Conservation (phyloP, 176 grass and related monocot genomes). For the Dendrocalamus sinicus region DNA sequence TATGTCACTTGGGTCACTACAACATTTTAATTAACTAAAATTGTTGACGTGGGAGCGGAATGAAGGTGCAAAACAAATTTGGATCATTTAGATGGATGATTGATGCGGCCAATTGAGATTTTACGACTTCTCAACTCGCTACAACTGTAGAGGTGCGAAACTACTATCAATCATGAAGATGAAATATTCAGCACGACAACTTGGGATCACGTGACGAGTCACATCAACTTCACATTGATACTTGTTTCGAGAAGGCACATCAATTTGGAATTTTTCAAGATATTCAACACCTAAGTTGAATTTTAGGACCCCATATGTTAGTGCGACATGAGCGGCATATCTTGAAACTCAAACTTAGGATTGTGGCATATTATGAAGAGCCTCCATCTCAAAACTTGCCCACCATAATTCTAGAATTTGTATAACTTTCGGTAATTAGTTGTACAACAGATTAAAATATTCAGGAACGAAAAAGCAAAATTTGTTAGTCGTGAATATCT, state of each 20-base stretch:
- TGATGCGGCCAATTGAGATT: background rate
- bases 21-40: background rate
- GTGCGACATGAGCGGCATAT: too few species aligned
- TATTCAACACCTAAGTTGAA: too few species aligned
- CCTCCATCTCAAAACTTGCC: background rate
- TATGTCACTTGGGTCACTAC: background rate
- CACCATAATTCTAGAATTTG: background rate
- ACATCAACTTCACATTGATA: background rate
- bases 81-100: background rate
- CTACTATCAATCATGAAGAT: background rate
- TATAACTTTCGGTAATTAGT: background rate
- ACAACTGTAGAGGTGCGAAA: background rate
- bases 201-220: background rate
- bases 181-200: background rate
- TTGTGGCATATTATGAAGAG: background rate
- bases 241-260: background rate
- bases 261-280: background rate
- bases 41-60: background rate
- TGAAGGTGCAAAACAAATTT: background rate
- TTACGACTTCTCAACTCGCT: background rate
- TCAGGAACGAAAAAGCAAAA: background rate
- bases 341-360: too few species aligned
- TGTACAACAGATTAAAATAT: constrained; percentile 14
- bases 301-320: too few species aligned
- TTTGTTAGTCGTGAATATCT: background rate